phyloP scores from a whole-genome alignment of 208 protist genomes.

The Trypanosoma cruzi region DNA sequence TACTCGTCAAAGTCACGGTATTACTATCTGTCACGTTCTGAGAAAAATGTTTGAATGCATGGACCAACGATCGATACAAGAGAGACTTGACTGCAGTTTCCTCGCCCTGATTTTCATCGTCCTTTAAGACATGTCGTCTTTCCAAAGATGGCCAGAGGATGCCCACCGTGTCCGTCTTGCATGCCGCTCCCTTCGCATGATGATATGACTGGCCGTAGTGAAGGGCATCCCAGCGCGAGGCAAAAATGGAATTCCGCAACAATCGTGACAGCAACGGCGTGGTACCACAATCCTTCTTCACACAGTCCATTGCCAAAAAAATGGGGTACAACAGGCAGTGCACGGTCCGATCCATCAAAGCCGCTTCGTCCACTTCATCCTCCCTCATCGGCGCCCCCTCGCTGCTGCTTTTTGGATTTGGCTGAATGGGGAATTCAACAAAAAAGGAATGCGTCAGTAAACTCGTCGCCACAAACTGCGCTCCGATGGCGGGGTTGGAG shows the following conservation, averaged over 20 bases:
- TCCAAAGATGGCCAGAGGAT: slow-evolving; percentile 44
- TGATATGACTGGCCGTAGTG: not conserved
- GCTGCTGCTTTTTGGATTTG: slow-evolving; percentile 1
- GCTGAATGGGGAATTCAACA: slow-evolving; percentile 4
- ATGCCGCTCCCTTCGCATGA: not conserved
- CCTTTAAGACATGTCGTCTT: not conserved
- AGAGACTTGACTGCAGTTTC: not conserved
- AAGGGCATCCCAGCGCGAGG: slow-evolving; percentile 36
- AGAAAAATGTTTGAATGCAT: not conserved
- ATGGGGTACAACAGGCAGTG: slow-evolving; percentile 67
- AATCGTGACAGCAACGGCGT: slow-evolving; percentile 45
- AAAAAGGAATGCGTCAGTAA: slow-evolving; percentile 42
- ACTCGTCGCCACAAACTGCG: slow-evolving; percentile 1
- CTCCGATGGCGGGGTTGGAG: not conserved
- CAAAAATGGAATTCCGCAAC: slow-evolving; percentile 71
- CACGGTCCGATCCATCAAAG: slow-evolving; percentile 38
- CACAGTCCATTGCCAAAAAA: slow-evolving; percentile 31
- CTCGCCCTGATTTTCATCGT: not conserved
- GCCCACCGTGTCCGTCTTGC: not conserved
- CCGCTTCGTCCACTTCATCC: slow-evolving; percentile 19
- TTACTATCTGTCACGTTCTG: not conserved
- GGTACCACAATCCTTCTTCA: slow-evolving; percentile 40
- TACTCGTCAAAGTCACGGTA: not conserved
- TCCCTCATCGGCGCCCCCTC: slow-evolving; percentile 12
- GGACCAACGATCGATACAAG: not conserved